Conservation (phyloP, 108 stramenopile genomes). For the Chaetoceros tenuissimus region DNA sequence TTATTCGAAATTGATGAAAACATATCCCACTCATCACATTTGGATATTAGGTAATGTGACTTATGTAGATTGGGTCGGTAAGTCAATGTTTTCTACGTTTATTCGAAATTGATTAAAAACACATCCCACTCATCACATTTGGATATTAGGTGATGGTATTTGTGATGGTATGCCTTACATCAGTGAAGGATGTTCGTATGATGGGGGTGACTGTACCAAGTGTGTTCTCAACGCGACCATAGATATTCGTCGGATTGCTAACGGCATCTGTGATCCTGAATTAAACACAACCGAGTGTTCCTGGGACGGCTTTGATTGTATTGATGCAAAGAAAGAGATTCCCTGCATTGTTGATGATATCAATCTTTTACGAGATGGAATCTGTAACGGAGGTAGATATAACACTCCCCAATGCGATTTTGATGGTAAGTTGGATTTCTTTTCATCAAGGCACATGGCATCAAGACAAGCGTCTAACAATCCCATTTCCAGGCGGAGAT, state of each 20-base stretch:
- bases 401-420: slow-evolving; percentile 34
- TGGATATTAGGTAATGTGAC: background rate
- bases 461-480: too few species aligned
- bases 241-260: background rate
- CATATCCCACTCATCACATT: too few species aligned
- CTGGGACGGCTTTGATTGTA: slow-evolving; percentile 2
- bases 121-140: too few species aligned
- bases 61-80: background rate
- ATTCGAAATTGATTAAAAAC: too few species aligned
- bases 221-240: background rate
- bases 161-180: background rate
- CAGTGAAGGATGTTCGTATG: background rate
- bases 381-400: slow-evolving; percentile 13
- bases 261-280: background rate
- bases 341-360: background rate
- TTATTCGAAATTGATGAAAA: too few species aligned
- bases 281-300: background rate
- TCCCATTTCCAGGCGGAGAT: too few species aligned
- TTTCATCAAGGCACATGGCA: too few species aligned
- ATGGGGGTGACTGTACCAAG: background rate
- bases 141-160: background rate
- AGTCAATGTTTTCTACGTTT: too few species aligned
- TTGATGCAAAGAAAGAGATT: background rate
- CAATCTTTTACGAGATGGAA: background rate
- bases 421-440: too few species aligned